Evolutionary conservation across 192 early-diverging fungal species (phyloP).

Genomic region (Coemansia sp.): DNA sequence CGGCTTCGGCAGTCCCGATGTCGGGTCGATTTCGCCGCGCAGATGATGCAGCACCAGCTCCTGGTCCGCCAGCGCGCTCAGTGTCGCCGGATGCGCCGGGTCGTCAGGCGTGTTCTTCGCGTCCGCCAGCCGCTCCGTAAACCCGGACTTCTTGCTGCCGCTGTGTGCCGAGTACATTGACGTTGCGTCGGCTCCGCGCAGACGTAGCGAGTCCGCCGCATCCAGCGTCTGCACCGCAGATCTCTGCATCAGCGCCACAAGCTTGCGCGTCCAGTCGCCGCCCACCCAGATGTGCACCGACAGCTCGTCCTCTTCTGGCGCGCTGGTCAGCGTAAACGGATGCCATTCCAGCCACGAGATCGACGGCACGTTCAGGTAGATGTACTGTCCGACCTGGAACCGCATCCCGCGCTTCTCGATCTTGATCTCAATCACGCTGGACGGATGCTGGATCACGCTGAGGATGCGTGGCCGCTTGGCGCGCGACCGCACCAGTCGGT

Average conservation of each 20-base stretch:
- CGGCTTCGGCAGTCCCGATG: constrained; percentile 32
- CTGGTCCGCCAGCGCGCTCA: constrained; percentile 47
- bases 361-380: constrained; percentile 74
- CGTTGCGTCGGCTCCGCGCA: background rate
- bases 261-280: constrained; percentile 73
- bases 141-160: constrained; percentile 7
- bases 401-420: constrained; percentile 64
- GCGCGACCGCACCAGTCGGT: constrained; percentile 67
- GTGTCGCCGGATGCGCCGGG: constrained; percentile 23
- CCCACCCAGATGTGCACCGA: constrained; percentile 77
- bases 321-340: constrained; percentile 82
- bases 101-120: constrained; percentile 9
- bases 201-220: background rate
- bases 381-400: constrained; percentile 75
- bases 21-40: constrained; percentile 40
- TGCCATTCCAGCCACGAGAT: constrained; percentile 74
- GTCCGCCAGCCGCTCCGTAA: constrained; percentile 9
- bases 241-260: constrained; percentile 47
- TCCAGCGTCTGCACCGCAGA: constrained; percentile 35
- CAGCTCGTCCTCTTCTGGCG: constrained; percentile 74
- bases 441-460: constrained; percentile 83
- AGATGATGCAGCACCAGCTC: constrained; percentile 49
- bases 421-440: constrained; percentile 79
- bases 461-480: constrained; percentile 67
- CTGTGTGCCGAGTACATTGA: constrained; percentile 23